phyloP scores from a whole-genome alignment of 257 asterid genomes.

The Pogostemon cablin region DNA sequence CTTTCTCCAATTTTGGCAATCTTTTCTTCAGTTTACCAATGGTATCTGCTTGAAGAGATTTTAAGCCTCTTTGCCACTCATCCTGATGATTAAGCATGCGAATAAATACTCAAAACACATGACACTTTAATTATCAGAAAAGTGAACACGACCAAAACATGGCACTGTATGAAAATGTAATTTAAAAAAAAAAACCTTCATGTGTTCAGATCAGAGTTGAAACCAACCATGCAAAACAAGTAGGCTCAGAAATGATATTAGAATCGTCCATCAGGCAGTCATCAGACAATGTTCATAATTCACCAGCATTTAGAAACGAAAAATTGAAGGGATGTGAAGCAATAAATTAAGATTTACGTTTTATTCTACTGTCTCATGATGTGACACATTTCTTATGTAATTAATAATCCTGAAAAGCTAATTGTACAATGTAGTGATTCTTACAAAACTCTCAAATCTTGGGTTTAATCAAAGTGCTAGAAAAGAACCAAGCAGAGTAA shows the following conservation, averaged over 20 bases:
- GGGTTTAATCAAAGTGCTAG: background rate
- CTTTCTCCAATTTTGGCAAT: conserved; percentile 78
- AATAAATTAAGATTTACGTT: background rate
- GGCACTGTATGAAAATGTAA: background rate
- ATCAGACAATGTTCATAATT: background rate
- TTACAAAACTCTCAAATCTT: background rate
- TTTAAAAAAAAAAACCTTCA: background rate
- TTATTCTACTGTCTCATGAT: background rate
- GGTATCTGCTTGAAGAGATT: conserved; percentile 70
- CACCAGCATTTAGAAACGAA: conserved; percentile 1
- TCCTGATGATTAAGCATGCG: conserved; percentile 50
- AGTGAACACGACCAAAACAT: background rate
- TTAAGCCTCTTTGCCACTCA: conserved; percentile 88
- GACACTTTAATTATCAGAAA: background rate
- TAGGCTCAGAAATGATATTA: background rate
- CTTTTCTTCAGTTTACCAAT: conserved; percentile 71
- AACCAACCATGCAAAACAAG: conserved; percentile 22
- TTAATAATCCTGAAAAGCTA: background rate
- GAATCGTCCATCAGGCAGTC: background rate
- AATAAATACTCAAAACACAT: background rate
- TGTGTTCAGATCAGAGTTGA: background rate
- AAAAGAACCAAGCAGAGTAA: background rate
- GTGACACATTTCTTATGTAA: conserved; percentile 4
- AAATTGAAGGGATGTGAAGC: conserved; percentile 20
- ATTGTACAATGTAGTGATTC: conserved; percentile 15